Evolutionary conservation across 331 rosid species (phyloP).

Genomic region (Saraca asoca): DNA sequence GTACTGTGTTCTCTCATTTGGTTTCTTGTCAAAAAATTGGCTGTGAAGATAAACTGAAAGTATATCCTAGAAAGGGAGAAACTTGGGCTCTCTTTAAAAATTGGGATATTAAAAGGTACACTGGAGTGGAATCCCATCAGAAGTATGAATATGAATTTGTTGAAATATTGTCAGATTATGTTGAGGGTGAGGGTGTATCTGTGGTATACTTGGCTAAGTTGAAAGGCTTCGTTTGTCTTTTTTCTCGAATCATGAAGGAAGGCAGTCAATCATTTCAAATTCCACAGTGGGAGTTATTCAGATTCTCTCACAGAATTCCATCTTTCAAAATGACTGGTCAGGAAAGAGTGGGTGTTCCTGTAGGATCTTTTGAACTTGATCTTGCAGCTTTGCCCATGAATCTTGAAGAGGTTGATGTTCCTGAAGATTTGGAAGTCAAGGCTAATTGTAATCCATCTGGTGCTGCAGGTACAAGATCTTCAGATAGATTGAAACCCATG

Average conservation of each 20-base stretch:
- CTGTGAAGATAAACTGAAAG: constrained; percentile 24
- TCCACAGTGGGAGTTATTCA: constrained; percentile 56
- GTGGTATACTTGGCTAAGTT: constrained; percentile 74
- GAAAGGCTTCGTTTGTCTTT: constrained; percentile 73
- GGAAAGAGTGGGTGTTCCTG: constrained; percentile 72
- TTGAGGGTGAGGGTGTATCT: constrained; percentile 54
- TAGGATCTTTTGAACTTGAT: constrained; percentile 78
- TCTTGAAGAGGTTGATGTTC: constrained; percentile 40
- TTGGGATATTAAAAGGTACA: constrained; percentile 71
- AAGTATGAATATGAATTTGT: constrained; percentile 65
- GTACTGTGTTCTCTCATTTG: constrained; percentile 68
- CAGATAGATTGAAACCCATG: constrained; percentile 18
- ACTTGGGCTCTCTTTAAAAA: constrained; percentile 87
- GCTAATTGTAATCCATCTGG: constrained; percentile 13
- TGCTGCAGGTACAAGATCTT: constrained; percentile 36
- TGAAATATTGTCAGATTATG: constrained; percentile 63
- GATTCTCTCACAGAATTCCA: constrained; percentile 89
- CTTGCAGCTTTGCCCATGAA: constrained; percentile 64
- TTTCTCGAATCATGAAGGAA: constrained; percentile 44
- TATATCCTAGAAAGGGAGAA: constrained; percentile 74
- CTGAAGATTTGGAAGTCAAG: constrained; percentile 38
- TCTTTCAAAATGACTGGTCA: constrained; percentile 70
- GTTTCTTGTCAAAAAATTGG: constrained; percentile 46
- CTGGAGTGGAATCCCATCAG: constrained; percentile 39
- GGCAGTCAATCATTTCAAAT: constrained; percentile 40